These are phyloP conservation scores for Rheum nobile DNA, from an alignment of 148 eudicot species.

Conservation along the genomic window DNA sequence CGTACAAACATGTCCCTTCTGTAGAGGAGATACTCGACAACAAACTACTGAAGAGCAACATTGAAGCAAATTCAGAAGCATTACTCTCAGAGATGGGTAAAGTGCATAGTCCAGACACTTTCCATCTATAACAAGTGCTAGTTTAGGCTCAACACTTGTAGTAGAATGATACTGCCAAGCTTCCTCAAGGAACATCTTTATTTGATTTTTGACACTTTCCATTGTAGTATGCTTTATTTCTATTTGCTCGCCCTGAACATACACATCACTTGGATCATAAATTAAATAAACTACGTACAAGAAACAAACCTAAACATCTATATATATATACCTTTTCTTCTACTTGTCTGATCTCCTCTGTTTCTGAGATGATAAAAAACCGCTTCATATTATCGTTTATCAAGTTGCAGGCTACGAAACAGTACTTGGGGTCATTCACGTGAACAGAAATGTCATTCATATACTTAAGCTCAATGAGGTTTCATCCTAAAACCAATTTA, in stretches of 20 bases:
- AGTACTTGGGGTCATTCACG: neutral
- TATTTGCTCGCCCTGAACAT: no score
- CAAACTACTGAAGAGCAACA: slow-evolving; percentile 87
- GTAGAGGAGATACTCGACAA: slow-evolving; percentile 90
- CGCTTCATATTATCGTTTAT: slow-evolving; percentile 78
- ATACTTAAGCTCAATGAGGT: no score
- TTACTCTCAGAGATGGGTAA: slow-evolving; percentile 58
- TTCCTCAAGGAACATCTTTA: no score
- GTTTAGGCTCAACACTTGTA: slow-evolving; percentile 35
- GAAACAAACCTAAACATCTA: no score
- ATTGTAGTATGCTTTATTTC: no score
- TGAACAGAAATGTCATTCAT: neutral
- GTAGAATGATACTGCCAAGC: no score
- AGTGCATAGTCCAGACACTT: slow-evolving; percentile 46
- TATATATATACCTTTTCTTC: slow-evolving; percentile 56
- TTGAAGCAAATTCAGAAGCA: slow-evolving; percentile 68
- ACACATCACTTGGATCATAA: neutral
- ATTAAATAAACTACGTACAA: no score
- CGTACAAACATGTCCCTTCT: slow-evolving; percentile 27
- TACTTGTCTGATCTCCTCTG: slow-evolving; percentile 72
- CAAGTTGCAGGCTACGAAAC: slow-evolving; percentile 68
- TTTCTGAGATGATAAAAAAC: slow-evolving; percentile 79
- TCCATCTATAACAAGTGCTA: slow-evolving; percentile 57
- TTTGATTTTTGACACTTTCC: no score
- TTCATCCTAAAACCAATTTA: no score